Evolutionary conservation across 2,329 filamentous ascomycete species (phyloP).

Genomic region (Colletotrichum cereale): DNA sequence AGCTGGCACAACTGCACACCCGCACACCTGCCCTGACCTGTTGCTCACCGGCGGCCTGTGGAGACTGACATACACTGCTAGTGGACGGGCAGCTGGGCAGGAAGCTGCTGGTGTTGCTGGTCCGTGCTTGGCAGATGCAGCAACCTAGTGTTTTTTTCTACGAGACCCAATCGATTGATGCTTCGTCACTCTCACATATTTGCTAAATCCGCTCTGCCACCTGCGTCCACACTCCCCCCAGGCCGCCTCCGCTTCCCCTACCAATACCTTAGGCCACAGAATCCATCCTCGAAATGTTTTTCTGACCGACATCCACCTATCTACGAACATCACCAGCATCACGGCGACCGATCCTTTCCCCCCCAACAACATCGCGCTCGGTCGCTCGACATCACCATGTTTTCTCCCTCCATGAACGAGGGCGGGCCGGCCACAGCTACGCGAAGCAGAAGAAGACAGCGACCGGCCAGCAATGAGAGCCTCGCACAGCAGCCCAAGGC

Average conservation of each 20-base stretch:
- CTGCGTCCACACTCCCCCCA: conserved; percentile 15
- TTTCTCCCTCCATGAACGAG: conserved; percentile 66
- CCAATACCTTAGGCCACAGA: conserved; percentile 32
- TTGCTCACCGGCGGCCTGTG: conserved; percentile 16
- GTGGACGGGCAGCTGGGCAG: conserved; percentile 5
- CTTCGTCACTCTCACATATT: conserved; percentile 44
- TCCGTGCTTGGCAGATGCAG: conserved; percentile 53
- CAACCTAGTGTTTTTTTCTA: conserved; percentile 46
- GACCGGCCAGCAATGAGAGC: conserved; percentile 68
- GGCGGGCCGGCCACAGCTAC: conserved; percentile 68
- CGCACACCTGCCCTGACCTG: conserved; percentile 23
- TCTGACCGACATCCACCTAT: conserved; percentile 31
- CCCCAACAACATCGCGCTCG: conserved; percentile 27
- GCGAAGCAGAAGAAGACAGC: conserved; percentile 72
- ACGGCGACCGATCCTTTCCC: conserved; percentile 18
- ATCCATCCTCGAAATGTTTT: conserved; percentile 41
- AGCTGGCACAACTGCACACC: conserved; percentile 36
- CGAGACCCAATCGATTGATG: conserved; percentile 46
- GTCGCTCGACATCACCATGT: conserved; percentile 60
- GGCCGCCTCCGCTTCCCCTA: conserved; percentile 36
- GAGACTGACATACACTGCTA: conserved; percentile 15
- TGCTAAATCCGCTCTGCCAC: conserved; percentile 40
- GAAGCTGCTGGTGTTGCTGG: conserved; percentile 43
- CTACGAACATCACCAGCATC: conserved; percentile 34
- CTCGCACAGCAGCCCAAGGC: conserved; percentile 70